Percentiles rank a stretch among this genome's conserved stretches.
These are phyloP conservation scores for Sporothrix inflata DNA, from an alignment of 2,329 filamentous ascomycete genomes.

Conservation along the genomic window DNA sequence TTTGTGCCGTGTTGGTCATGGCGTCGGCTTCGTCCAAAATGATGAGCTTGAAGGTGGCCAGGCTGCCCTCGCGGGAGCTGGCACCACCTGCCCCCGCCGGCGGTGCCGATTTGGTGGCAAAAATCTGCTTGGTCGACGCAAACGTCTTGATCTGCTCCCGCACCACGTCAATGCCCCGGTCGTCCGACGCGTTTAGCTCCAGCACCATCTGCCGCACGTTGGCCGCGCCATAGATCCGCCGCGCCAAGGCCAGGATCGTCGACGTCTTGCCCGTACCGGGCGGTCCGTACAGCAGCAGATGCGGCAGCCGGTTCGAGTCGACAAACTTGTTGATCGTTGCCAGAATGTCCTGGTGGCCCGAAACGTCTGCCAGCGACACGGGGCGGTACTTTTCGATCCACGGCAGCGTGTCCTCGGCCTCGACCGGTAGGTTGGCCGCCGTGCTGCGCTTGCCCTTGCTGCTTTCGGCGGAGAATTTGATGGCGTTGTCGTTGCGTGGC, in stretches of 20 bases:
- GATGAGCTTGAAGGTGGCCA: constrained; percentile 90
- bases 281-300: constrained; percentile 94
- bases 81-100: constrained; percentile 39
- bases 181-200: constrained; percentile 95
- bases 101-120: constrained; percentile 55
- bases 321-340: constrained; percentile 98
- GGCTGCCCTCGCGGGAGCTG: constrained; percentile 39
- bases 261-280: constrained; percentile 98
- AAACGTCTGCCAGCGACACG: constrained; percentile 85
- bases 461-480: constrained; percentile 73
- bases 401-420: constrained; percentile 90
- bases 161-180: constrained; percentile 96
- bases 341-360: constrained; percentile 95
- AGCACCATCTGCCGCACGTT: constrained; percentile 99
- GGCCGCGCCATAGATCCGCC: constrained; percentile 86
- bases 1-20: constrained; percentile 98
- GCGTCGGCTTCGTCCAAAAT: constrained; percentile 98
- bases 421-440: constrained; percentile 88
- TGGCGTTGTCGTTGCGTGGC: constrained; percentile 51
- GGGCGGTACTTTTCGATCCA: constrained; percentile 99
- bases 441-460: constrained; percentile 85
- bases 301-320: constrained; percentile 88
- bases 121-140: constrained; percentile 97
- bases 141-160: constrained; percentile 99
- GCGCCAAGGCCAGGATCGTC: constrained; percentile 88